Evolutionary conservation across 371 early-diverging fungal species (phyloP).

Genomic region (Rhizomucor pusillus): DNA sequence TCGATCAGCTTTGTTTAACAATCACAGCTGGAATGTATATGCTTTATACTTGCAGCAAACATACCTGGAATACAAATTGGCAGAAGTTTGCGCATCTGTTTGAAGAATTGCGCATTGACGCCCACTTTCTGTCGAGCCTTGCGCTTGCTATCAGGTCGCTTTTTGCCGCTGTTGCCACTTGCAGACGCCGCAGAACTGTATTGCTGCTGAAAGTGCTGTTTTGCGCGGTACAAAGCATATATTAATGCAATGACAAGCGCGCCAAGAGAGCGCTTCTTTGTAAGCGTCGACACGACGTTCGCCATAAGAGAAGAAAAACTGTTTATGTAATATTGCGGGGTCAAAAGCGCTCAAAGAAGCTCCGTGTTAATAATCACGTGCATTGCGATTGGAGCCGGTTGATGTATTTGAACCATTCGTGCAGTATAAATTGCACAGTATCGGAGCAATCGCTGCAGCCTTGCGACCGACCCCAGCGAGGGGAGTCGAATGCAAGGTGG

Average conservation of each 20-base stretch:
- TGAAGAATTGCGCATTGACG: conserved; percentile 69
- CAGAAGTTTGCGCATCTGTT: conserved; percentile 75
- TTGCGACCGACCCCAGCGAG: no score
- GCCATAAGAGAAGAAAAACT: conserved; percentile 20
- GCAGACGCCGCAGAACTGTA: neutral
- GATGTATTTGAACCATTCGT: no score
- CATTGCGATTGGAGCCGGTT: no score
- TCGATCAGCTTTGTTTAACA: neutral
- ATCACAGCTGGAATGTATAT: neutral
- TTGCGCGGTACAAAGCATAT: conserved; percentile 36
- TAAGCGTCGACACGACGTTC: conserved; percentile 29
- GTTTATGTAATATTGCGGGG: neutral
- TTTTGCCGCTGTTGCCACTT: conserved; percentile 1
- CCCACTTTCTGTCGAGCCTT: conserved; percentile 45
- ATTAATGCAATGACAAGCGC: conserved; percentile 33
- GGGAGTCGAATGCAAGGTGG: neutral
- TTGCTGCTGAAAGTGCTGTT: conserved; percentile 22
- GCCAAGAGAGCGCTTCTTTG: conserved; percentile 28
- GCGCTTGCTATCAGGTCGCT: conserved; percentile 6
- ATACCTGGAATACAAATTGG: conserved; percentile 70
- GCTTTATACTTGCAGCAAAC: no score
- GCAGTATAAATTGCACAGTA: neutral
- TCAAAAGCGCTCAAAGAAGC: neutral
- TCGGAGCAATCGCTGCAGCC: neutral
- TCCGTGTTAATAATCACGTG: neutral